Evolutionary conservation across 1,284 basidiomycete species (phyloP), one percentile per base, ranked within the genome.

Genomic region (Cutaneotrichosporon cyanovorans): DNA sequence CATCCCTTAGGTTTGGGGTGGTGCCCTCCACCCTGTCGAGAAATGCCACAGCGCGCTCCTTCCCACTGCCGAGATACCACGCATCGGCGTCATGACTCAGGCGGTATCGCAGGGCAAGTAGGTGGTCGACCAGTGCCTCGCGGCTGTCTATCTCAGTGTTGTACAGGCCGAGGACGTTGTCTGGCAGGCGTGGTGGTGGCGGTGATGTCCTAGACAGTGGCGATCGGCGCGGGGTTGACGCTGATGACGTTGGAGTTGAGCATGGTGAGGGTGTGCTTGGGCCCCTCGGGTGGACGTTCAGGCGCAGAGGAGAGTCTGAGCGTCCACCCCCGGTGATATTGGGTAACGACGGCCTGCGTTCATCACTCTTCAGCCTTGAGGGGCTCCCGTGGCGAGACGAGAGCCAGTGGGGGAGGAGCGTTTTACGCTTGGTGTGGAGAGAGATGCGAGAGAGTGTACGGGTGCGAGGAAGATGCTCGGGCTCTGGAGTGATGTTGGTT

Each of bases 31-130:
- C 21, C 28, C 30, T 30, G 39, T 41, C 16, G 25, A 41, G 44
- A 21, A 39, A 36, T 18, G 45, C 45, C 11, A 56, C 46, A 15
- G 62, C 61, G 23, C 33, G 41, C 19, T 55, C 40, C 10, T 47
- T 48, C 9, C 65, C 62, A 3, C 46, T 31, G 33, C 63, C 61
- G 16, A 67, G 58, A 42, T 25, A 60, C 65, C 65, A 67, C 19
- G 61, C 59, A 25, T 54, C 53, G 7, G 45, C 46, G 16, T 56
- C 50, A 4, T 41, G 21, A 6, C 48, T 43, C n/a, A 62, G 40
- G 14, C 51, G 51, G 45, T 64, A 65, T 32, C 59, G 51, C 39
- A 58, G 48, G 5, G 31, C 45, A 10, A 67, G 45, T 22, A 67
- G 50, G 35, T 57, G 51, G 38, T 60, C 53, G 41, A 52, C 46